phyloP scores from a whole-genome alignment of 1,284 basidiomycete genomes.

The Leccinum griseonigrum region DNA sequence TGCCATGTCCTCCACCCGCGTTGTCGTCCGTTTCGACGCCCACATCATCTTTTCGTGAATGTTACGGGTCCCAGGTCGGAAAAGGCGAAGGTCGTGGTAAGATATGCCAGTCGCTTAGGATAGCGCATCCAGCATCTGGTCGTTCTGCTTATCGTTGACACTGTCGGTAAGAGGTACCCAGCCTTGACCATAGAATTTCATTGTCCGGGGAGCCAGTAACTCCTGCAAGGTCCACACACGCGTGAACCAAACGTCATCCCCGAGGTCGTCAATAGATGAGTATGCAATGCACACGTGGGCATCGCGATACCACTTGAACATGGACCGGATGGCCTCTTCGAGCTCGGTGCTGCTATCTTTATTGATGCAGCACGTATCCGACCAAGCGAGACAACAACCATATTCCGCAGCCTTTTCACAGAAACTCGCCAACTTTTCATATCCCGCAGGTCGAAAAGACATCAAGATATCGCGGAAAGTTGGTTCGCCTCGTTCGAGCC shows the following conservation, averaged over 20 bases:
- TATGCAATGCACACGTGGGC: constrained; percentile 33
- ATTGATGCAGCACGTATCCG: constrained; percentile 32
- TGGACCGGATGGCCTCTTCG: constrained; percentile 33
- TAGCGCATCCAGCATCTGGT: constrained; percentile 23
- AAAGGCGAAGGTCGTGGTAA: constrained; percentile 21
- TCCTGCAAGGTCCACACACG: constrained; percentile 33
- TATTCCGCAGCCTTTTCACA: constrained; percentile 29
- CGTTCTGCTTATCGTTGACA: constrained; percentile 28
- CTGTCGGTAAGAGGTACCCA: constrained; percentile 25
- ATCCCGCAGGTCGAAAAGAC: constrained; percentile 31
- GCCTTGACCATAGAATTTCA: constrained; percentile 31
- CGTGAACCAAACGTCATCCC: constrained; percentile 34
- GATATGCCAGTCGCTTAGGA: constrained; percentile 31
- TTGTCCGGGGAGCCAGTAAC: constrained; percentile 25
- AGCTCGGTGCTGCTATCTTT: constrained; percentile 31
- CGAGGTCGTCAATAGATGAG: constrained; percentile 25
- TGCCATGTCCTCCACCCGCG: constrained; percentile 31
- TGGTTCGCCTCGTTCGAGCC: constrained; percentile 62
- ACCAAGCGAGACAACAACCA: constrained; percentile 30
- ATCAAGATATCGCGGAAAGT: constrained; percentile 49
- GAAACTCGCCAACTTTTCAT: constrained; percentile 26
- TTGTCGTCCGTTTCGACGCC: constrained; percentile 34
- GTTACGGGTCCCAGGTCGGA: constrained; percentile 28
- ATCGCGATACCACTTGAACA: constrained; percentile 34
- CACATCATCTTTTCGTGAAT: constrained; percentile 34